Conservation (phyloP, 2,329 filamentous ascomycete genomes). For the Myotisia sp. region DNA sequence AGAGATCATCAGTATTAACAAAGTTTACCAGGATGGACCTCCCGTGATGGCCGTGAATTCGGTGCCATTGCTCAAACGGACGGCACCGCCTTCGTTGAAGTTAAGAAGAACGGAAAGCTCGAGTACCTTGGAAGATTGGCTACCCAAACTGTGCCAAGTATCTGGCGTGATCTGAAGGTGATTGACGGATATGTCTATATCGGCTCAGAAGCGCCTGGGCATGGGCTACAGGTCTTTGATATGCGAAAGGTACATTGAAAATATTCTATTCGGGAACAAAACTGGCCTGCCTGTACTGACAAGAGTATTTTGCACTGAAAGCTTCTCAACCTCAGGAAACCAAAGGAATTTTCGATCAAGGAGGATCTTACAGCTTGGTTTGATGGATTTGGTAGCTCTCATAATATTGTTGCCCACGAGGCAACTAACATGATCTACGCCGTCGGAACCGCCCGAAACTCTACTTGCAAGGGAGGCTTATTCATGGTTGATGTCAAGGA, state of each 20-base stretch:
- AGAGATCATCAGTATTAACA: too few relatives aligned
- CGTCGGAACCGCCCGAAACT: constrained; percentile 33
- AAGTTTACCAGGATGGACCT: constrained; percentile 34
- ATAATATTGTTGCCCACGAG: constrained; percentile 36
- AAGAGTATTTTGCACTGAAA: constrained; percentile 29
- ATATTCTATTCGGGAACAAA: neutral
- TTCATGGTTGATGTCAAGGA: constrained; percentile 47
- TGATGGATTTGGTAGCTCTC: constrained; percentile 32
- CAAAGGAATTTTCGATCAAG: constrained; percentile 30
- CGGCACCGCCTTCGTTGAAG: constrained; percentile 38
- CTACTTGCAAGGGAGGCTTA: constrained; percentile 39
- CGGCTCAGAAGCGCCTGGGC: constrained; percentile 34
- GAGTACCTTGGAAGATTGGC: constrained; percentile 35
- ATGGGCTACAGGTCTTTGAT: constrained; percentile 51
- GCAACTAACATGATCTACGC: constrained; percentile 37
- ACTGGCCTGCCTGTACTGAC: neutral
- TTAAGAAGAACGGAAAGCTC: constrained; percentile 32
- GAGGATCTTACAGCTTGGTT: constrained; percentile 31
- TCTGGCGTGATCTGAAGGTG: constrained; percentile 27
- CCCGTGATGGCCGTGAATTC: constrained; percentile 36
- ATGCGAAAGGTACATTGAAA: constrained; percentile 35
- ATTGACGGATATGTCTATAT: constrained; percentile 16
- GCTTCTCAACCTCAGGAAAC: constrained; percentile 29
- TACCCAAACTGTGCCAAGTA: constrained; percentile 24
- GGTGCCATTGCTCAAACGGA: constrained; percentile 37